Evolutionary conservation across 2,329 filamentous ascomycete genomes (phyloP), one percentile per base, ranked within the genome.

Genomic region (Cercospora citrullina): DNA sequence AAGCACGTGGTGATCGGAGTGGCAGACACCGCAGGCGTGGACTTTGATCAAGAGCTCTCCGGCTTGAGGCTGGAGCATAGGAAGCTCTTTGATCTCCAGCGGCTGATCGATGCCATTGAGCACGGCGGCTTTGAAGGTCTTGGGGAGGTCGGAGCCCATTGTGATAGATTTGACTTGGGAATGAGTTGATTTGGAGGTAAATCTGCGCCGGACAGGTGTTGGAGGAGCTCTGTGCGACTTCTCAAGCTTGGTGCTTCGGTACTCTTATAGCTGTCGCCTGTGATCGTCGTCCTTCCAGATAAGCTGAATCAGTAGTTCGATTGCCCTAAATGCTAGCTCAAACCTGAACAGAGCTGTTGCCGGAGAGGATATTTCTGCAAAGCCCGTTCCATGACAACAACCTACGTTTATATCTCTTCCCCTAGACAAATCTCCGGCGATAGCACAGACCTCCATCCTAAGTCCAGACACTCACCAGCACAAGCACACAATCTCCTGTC

Each of bases 11-110:
- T 79, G 69, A 73, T 93, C 91, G 0, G 85, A 86, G 77, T 88
- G 89, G 78, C 91, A 93, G 60, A 94, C 86, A 53, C 91, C 91
- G 72, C 88, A 91, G 5, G 90, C 90, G 8, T 88, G 81, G 2
- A 92, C 86, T 77, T 92, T 92, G 77, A 92, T 84, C 28, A 93
- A 84, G 2, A 93, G 80, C 73, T 92, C 83, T 18, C 85, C 84
- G 0, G 82, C 76, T 6, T 83, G 79, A 1, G 90, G 89, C 36
- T 81, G 76, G 67, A 85, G 82, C 48, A 93, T 82, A 18, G 85
- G 81, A 4, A 89, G 75, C 3, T 91, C 86, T 71, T 87, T 84
- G 70, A 93, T 80, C 2, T 79, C 79, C 71, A 90, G 82, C 0
- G 87, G 84, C 2, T 79, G 80, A 66, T 84, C 83, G 28, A 80